Evolutionary conservation across 164 flowering plant genomes (phyloP).

Genomic region (Dillenia turbinata): DNA sequence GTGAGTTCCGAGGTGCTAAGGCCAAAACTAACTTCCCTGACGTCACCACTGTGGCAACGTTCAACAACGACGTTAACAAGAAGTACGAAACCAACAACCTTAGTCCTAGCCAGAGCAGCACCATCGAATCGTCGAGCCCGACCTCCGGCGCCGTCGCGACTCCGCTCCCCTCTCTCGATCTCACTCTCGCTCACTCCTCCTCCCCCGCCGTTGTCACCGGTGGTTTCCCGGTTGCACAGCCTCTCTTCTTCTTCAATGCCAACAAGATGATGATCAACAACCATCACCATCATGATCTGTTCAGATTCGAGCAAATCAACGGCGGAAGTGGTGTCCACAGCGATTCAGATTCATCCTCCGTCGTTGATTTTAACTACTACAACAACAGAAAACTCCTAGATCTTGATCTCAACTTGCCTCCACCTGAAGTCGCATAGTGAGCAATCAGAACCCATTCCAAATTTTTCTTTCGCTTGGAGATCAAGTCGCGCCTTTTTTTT

Average conservation of each 20-base stretch:
- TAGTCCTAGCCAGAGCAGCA: constrained; percentile 74
- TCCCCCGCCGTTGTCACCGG: background rate
- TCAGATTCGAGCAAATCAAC: constrained; percentile 8
- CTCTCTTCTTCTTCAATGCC: constrained; percentile 7
- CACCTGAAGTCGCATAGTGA: constrained; percentile 28
- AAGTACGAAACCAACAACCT: constrained; percentile 8
- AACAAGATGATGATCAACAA: background rate
- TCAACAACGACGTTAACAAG: constrained; percentile 2
- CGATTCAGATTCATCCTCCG: constrained; percentile 39
- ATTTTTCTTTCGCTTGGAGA: background rate
- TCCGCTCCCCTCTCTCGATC: constrained; percentile 15
- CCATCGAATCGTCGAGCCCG: constrained; percentile 53
- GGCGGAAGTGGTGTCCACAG: constrained; percentile 20
- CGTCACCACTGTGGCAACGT: constrained; percentile 1
- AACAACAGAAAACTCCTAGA: constrained; percentile 5
- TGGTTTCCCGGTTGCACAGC: background rate
- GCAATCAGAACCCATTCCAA: background rate
- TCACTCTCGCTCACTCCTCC: constrained; percentile 8
- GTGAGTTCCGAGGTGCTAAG: constrained; percentile 61
- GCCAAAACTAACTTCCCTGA: constrained; percentile 66
- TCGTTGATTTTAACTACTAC: constrained; percentile 20
- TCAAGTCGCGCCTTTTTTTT: background rate
- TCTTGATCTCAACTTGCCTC: constrained; percentile 42
- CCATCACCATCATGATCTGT: background rate
- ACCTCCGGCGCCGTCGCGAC: constrained; percentile 17